These are phyloP conservation scores for Naganishia randhawae DNA, from an alignment of 768 basidiomycete genomes.

Conservation along the genomic window DNA sequence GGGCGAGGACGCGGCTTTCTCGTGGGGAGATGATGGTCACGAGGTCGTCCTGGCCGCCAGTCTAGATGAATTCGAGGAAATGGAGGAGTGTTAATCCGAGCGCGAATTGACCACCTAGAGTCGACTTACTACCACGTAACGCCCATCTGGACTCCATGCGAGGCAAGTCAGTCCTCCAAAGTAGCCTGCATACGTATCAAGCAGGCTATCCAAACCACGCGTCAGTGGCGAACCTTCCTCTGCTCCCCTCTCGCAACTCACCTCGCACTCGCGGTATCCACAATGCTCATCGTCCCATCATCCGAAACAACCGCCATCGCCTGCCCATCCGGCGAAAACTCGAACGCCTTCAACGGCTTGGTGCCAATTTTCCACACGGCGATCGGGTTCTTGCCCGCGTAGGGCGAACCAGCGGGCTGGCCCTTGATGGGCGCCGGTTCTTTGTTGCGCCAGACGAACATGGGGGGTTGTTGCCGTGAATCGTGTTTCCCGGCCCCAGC, in stretches of 20 bases:
- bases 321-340: slow-evolving; percentile 88
- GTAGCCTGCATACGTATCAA: slow-evolving; percentile 90
- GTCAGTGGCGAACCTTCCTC: background rate
- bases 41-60: slow-evolving; percentile 95
- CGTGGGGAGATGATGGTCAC: slow-evolving; percentile 89
- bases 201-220: slow-evolving; percentile 59
- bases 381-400: slow-evolving; percentile 49
- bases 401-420: slow-evolving; percentile 30
- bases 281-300: slow-evolving; percentile 83
- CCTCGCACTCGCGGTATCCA: slow-evolving; percentile 84
- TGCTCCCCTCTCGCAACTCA: slow-evolving; percentile 51
- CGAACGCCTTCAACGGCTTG: slow-evolving; percentile 63
- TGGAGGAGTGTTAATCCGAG: background rate
- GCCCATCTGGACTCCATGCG: slow-evolving; percentile 91
- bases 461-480: background rate
- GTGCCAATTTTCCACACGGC: slow-evolving; percentile 42
- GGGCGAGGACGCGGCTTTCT: slow-evolving; percentile 88
- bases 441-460: slow-evolving; percentile 50
- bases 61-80: slow-evolving; percentile 53
- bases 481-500: background rate
- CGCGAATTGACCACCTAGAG: background rate
- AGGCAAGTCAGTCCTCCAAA: slow-evolving; percentile 77
- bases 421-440: slow-evolving; percentile 33
- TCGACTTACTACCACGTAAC: slow-evolving; percentile 71
- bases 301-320: slow-evolving; percentile 86